Evolutionary conservation across 2,329 filamentous ascomycete genomes (phyloP).

Genomic region (Hawksworthiomyces lignivorus): DNA sequence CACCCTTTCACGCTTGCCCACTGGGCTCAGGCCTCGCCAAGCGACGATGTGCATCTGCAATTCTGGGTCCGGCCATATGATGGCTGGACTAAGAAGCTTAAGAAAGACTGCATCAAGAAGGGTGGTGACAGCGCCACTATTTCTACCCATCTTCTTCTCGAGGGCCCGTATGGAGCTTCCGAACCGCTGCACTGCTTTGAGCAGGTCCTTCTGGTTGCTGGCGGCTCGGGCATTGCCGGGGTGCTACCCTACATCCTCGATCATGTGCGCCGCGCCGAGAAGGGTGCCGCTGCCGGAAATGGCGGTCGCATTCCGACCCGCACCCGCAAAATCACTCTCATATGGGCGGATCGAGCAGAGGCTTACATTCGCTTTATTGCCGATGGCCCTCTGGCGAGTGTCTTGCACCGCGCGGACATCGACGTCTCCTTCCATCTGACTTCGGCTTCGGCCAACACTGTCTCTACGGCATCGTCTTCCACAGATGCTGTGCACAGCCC

Average conservation of each 20-base stretch:
- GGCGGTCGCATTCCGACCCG: constrained; percentile 8
- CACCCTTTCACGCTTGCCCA: constrained; percentile 41
- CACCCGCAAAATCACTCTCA: constrained; percentile 11
- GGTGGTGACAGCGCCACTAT: constrained; percentile 3
- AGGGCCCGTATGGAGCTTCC: constrained; percentile 16
- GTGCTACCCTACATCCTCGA: constrained; percentile 14
- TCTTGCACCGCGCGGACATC: constrained; percentile 10
- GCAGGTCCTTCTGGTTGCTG: constrained; percentile 15
- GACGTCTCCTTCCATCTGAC: constrained; percentile 5
- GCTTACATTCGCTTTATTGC: constrained; percentile 7
- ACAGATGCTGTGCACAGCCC: constrained; percentile 1
- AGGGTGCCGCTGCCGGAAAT: not conserved
- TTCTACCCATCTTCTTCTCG: constrained; percentile 10
- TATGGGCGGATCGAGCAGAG: constrained; percentile 14
- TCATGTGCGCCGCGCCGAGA: constrained; percentile 10
- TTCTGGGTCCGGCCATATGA: constrained; percentile 15
- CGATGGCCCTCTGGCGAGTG: not conserved
- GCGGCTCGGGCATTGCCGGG: constrained; percentile 16
- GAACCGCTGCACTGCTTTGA: constrained; percentile 14
- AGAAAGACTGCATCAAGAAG: constrained; percentile 8
- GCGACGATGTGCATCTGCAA: constrained; percentile 8
- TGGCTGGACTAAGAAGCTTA: constrained; percentile 16
- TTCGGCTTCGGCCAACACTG: not conserved
- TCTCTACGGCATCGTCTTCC: constrained; percentile 1
- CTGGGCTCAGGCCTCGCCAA: not conserved